Evolutionary conservation across 306 rosid species (phyloP).

Genomic region (Glycine tomentella): DNA sequence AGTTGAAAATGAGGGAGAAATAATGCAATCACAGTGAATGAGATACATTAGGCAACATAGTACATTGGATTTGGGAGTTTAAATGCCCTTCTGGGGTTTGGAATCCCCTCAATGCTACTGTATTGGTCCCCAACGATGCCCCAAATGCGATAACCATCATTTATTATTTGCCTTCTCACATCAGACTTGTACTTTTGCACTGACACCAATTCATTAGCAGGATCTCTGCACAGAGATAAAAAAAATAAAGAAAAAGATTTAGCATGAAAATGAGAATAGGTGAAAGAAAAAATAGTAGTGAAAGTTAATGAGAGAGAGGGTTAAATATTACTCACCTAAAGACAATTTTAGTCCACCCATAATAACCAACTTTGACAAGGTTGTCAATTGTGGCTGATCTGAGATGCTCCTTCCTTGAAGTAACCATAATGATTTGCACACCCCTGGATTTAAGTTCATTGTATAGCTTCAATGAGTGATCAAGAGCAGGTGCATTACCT

Average conservation of each 20-base stretch:
- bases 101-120: constrained; percentile 44
- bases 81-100: constrained; percentile 42
- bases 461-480: constrained; percentile 60
- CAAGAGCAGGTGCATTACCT: constrained; percentile 71
- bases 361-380: constrained; percentile 64
- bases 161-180: constrained; percentile 31
- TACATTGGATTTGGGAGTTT: constrained; percentile 57
- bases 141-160: constrained; percentile 47
- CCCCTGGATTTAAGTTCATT: constrained; percentile 65
- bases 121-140: constrained; percentile 49
- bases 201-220: constrained; percentile 45
- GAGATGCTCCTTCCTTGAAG: constrained; percentile 69
- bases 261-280: background rate
- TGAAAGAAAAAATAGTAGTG: too few species aligned
- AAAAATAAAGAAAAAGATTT: background rate
- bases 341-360: constrained; percentile 68
- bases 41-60: constrained; percentile 40
- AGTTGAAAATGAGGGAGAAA: background rate
- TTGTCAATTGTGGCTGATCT: constrained; percentile 73
- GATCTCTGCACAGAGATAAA: constrained; percentile 16
- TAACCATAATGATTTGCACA: constrained; percentile 64
- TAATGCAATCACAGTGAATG: background rate
- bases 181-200: constrained; percentile 45
- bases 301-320: background rate
- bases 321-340: constrained; percentile 50